Base-by-base conservation (phyloP, 2,329 filamentous ascomycete genomes). In the Talaromyces sp. region DNA sequence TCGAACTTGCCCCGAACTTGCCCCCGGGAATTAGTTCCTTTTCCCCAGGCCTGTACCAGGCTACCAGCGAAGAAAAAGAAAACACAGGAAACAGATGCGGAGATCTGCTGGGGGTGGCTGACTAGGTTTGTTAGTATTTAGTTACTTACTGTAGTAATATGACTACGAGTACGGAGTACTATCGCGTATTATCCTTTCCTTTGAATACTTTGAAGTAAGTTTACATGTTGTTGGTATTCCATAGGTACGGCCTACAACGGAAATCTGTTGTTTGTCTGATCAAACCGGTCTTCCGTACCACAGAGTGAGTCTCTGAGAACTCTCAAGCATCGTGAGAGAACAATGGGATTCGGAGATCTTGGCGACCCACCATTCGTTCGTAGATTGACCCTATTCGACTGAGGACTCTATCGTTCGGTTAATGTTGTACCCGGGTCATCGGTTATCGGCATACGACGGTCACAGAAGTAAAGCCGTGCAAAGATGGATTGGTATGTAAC, bases 41-140 rank as follows among this genome's bases (percentile, higher is more conserved):
- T 43, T 40, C 58, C 58, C 58, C 58, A 49, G 29, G 45, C 29
- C 29, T 27, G 5, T 25, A 36, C 25, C 11, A 25, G 31, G n/a
- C 2, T 25, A 36, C 25, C 11, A 25, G 31, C 29, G 10, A 25
- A n/a, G 19, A 22, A 51, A 49, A 22, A 25, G n/a, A 29, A 53
- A 53, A 34, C 5, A 22, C 15, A 43, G 47, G 13, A 43, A 45
- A 36, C 10, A n/a, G 25, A 43, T 54, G 45, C 45, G 59, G 59
- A 51, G 59, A 38, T 61, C 13, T 38, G 19, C 31, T 36, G 29
- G 47, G 58, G 60, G 60, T 62, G 45, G 47, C 60, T 53, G 31
- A 15, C 59, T 49, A 53, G 17, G 17, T 34, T 4, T 22, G 10
- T 29, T 25, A 56, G 53, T 25, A 38, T 19, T 6, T 19, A 10